Evolutionary conservation across 2,329 filamentous ascomycete genomes (phyloP).

Genomic region (Penicillium sp.): DNA sequence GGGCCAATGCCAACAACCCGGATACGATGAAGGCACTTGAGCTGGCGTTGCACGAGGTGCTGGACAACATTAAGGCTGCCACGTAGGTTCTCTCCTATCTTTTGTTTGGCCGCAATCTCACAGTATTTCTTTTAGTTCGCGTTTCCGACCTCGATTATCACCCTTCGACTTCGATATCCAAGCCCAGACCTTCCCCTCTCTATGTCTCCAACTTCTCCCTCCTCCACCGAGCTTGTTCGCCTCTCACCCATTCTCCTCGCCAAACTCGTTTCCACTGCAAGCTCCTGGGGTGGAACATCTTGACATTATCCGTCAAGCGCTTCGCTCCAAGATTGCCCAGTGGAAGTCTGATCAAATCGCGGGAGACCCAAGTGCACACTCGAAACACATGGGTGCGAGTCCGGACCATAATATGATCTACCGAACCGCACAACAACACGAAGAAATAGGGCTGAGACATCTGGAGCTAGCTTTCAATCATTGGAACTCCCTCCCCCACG

Average conservation of each 20-base stretch:
- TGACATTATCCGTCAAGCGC: slow-evolving; percentile 67
- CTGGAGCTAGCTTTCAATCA: slow-evolving; percentile 73
- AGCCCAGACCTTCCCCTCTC: slow-evolving; percentile 78
- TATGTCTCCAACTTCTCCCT: slow-evolving; percentile 78
- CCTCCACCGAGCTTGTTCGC: slow-evolving; percentile 81
- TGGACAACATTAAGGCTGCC: slow-evolving; percentile 79
- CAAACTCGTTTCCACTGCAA: slow-evolving; percentile 77
- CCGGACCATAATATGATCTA: slow-evolving; percentile 40
- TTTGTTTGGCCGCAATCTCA: background rate
- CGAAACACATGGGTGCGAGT: slow-evolving; percentile 34
- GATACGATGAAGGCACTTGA: slow-evolving; percentile 84
- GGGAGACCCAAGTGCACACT: slow-evolving; percentile 34
- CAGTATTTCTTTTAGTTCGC: slow-evolving; percentile 38
- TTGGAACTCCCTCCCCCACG: slow-evolving; percentile 66
- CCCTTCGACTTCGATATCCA: slow-evolving; percentile 81
- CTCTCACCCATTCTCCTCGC: slow-evolving; percentile 73
- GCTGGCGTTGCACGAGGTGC: slow-evolving; percentile 77
- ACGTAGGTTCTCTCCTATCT: slow-evolving; percentile 56
- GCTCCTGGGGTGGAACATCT: slow-evolving; percentile 74
- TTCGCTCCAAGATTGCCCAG: slow-evolving; percentile 65
- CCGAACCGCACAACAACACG: slow-evolving; percentile 58
- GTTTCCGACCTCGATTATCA: slow-evolving; percentile 42
- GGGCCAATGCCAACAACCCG: slow-evolving; percentile 66
- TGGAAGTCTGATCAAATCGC: slow-evolving; percentile 57
- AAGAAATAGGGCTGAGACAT: slow-evolving; percentile 71